Evolutionary conservation across 1,284 basidiomycete species (phyloP), one percentile per base, ranked within the genome.

Genomic region (Ganoderma resinaceum): DNA sequence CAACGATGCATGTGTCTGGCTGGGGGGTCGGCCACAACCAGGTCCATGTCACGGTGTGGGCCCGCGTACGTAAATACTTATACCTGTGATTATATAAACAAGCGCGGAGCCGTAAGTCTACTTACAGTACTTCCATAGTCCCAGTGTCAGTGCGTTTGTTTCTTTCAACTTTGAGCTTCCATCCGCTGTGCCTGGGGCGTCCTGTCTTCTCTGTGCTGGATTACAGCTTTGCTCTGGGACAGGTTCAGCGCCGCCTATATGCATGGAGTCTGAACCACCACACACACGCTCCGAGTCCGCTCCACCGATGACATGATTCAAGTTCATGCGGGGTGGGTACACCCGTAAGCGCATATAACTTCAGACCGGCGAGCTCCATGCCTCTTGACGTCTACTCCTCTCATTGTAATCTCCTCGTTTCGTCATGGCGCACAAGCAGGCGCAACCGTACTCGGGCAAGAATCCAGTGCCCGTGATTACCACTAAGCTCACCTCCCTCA

Each of bases 361-460:
- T 11, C 23, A 11, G 46, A 9, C 9, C 23, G 20, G 11, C 23
- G 26, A 9, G 23, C 3, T 49, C 14, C 23, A 49, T 5, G 23
- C 20, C 23, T 49, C 23, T 23, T 23, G 20, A 20, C 7, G 18
- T 26, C 26, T 26, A 49, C 46, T 14, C 11, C 23, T 26, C 23
- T 33, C 29, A 29, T 55, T 26, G 23, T 11, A 29, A 52, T 29
- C 31, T 33, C 23, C n/a, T 26, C 23, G 26, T 49, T 33, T 20
- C 29, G 7, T 55, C 68, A 79, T 79, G 78, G 42, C 77, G n/a
- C 78, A 78, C 69, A 77, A 73, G 42, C 58, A 76, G 9, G 67
- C 67, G 9, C 76, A 80, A 70, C 78, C 78, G n/a, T 79, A 80
- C 74, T 80, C 78, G 69, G 78, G 77, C 62, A 78, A 78, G 69